These are phyloP conservation scores for Hymenoscyphus scutula DNA, from an alignment of 2,329 filamentous ascomycete species.

Conservation along the genomic window DNA sequence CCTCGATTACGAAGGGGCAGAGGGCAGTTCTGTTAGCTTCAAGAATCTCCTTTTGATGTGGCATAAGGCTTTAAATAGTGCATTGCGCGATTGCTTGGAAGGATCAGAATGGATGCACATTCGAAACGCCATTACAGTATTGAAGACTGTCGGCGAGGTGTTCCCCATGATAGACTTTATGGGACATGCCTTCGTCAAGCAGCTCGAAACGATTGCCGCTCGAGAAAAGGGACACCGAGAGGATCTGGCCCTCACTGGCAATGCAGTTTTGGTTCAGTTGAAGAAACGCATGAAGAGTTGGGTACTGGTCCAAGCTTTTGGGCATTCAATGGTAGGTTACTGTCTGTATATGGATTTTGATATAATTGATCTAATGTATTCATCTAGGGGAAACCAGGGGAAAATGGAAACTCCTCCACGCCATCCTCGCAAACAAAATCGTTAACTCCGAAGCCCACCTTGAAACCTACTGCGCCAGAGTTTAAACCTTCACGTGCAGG, in stretches of 20 bases:
- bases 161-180: slow-evolving; percentile 92
- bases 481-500: slow-evolving; percentile 55
- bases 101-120: slow-evolving; percentile 96
- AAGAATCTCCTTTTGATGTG: slow-evolving; percentile 82
- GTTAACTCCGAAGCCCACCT: slow-evolving; percentile 39
- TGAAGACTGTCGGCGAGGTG: slow-evolving; percentile 75
- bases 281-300: slow-evolving; percentile 65
- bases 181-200: slow-evolving; percentile 63
- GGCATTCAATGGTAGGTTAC: slow-evolving; percentile 57
- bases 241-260: slow-evolving; percentile 73
- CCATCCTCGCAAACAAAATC: slow-evolving; percentile 19
- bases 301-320: slow-evolving; percentile 73
- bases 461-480: slow-evolving; percentile 59
- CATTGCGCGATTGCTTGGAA: slow-evolving; percentile 77
- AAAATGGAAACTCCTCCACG: slow-evolving; percentile 1
- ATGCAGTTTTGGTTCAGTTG: slow-evolving; percentile 68
- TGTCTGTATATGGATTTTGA: not conserved
- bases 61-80: slow-evolving; percentile 78
- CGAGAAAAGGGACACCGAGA: slow-evolving; percentile 63
- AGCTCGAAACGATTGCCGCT: slow-evolving; percentile 64
- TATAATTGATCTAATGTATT: not conserved
- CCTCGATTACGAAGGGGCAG: slow-evolving; percentile 78
- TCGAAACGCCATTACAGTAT: slow-evolving; percentile 85
- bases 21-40: slow-evolving; percentile 57
- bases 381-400: not conserved